Evolutionary conservation across 306 rosid species (phyloP).

Genomic region (Dalbergia cultrata): DNA sequence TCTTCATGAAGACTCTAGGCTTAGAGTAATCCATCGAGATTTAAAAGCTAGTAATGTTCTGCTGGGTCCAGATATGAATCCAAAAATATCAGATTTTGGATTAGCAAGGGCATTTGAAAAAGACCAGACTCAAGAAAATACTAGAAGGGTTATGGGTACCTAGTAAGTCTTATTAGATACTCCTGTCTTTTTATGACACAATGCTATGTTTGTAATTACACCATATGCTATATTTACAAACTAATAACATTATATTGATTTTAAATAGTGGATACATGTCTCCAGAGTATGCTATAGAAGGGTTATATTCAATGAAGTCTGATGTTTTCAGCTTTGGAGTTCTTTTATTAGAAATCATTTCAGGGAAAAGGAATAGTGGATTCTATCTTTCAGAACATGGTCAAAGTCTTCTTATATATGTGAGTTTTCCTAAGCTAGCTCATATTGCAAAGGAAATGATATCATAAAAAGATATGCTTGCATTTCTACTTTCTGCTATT

Average conservation of each 20-base stretch:
- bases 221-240: neutral
- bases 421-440: constrained; percentile 8
- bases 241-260: neutral
- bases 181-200: neutral
- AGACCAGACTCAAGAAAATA: constrained; percentile 52
- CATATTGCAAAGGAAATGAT: neutral
- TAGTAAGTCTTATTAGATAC: constrained; percentile 49
- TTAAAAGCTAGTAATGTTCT: constrained; percentile 60
- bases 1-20: constrained; percentile 65
- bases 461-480: neutral
- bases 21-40: constrained; percentile 61
- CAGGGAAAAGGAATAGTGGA: constrained; percentile 45
- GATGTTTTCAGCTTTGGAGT: constrained; percentile 61
- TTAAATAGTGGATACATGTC: constrained; percentile 63
- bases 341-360: constrained; percentile 56
- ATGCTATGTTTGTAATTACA: neutral
- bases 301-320: constrained; percentile 52
- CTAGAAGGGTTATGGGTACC: constrained; percentile 62
- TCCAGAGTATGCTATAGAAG: constrained; percentile 64
- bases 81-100: constrained; percentile 69
- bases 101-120: constrained; percentile 55
- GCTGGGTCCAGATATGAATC: constrained; percentile 54
- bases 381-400: constrained; percentile 48
- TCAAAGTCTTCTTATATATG: constrained; percentile 50
- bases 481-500: neutral